Percentiles rank a stretch among this genome's conserved stretches.
Evolutionary conservation across 345 rosid species (phyloP).

Genomic region (Raphanus sativus): DNA sequence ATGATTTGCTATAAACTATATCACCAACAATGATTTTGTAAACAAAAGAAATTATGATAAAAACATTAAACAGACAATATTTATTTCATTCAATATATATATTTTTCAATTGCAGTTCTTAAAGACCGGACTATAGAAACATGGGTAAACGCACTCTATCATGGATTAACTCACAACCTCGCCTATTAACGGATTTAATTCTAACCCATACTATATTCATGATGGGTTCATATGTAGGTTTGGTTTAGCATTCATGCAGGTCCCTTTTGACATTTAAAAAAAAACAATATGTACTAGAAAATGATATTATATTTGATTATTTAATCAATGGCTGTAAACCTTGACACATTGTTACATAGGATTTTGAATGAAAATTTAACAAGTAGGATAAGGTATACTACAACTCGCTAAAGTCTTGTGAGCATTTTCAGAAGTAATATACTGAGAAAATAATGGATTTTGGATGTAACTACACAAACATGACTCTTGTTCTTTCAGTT

Average conservation of each 20-base stretch:
- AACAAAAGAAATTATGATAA: too few species aligned
- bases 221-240: neutral
- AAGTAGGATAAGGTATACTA: constrained; percentile 45
- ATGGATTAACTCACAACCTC: too few species aligned
- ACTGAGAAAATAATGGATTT: constrained; percentile 41
- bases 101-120: too few species aligned
- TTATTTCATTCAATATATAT: too few species aligned
- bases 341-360: neutral
- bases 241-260: neutral
- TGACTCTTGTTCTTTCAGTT: constrained; percentile 52
- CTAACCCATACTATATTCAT: neutral
- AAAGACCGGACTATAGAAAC: too few species aligned
- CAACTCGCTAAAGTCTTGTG: constrained; percentile 37
- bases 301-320: neutral
- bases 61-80: too few species aligned
- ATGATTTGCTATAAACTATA: too few species aligned
- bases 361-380: constrained; percentile 30
- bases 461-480: constrained; percentile 59
- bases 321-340: neutral
- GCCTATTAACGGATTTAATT: too few species aligned
- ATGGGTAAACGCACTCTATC: too few species aligned
- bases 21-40: too few species aligned
- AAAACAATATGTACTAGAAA: neutral
- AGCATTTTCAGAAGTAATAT: constrained; percentile 44
- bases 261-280: neutral